Conservation (phyloP, 2,329 filamentous ascomycete species). For the Alternaria sp. region DNA sequence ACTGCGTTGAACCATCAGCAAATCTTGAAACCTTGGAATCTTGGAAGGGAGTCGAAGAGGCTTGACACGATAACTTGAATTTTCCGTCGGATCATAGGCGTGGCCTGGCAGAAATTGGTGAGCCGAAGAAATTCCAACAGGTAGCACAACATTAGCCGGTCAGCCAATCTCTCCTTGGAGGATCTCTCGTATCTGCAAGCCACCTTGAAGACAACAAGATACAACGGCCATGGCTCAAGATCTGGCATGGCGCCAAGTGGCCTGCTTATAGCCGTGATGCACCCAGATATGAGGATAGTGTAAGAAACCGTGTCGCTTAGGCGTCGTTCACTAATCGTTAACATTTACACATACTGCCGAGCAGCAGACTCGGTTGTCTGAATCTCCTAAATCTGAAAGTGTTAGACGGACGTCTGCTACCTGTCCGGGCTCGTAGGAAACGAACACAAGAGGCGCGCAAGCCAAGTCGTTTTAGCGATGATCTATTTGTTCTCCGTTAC, state of each 20-base stretch:
- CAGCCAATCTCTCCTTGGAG: slow-evolving; percentile 7
- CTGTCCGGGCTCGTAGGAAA: neutral
- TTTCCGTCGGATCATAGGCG: neutral
- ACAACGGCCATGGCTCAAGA: neutral
- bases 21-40: neutral
- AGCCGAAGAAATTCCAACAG: neutral
- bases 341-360: neutral
- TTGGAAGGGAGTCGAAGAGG: neutral
- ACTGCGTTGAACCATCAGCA: neutral
- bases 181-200: slow-evolving; percentile 9
- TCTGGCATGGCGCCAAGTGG: neutral
- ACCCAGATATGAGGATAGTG: neutral
- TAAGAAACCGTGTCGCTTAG: neutral
- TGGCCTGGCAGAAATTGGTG: neutral
- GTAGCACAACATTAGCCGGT: slow-evolving; percentile 22
- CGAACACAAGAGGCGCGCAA: neutral
- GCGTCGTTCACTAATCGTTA: neutral
- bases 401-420: neutral
- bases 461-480: neutral
- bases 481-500: neutral
- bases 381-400: neutral
- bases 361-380: neutral
- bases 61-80: neutral
- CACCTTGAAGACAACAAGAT: neutral
- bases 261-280: slow-evolving; percentile 1